A percentile compares a stretch with the other conserved stretches of the same genome.
Evolutionary conservation across 2,329 filamentous ascomycete genomes (phyloP).

Genomic region (Xylariomycetidae sp.): DNA sequence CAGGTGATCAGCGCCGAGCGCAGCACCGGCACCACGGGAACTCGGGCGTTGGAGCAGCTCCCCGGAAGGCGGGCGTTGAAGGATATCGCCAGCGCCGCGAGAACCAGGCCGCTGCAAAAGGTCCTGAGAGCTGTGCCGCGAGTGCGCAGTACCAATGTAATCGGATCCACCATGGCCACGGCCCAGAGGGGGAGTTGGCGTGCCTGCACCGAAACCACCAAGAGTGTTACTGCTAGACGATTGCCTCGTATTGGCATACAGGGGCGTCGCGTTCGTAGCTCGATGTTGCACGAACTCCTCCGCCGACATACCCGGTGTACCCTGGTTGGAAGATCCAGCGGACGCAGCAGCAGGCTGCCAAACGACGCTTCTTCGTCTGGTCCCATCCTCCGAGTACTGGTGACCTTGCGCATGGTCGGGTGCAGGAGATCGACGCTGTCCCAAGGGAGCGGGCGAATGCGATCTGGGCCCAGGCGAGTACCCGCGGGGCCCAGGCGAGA

Average conservation of each 20-base stretch:
- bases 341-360: conserved; percentile 68
- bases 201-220: conserved; percentile 30
- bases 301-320: conserved; percentile 50
- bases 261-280: conserved; percentile 51
- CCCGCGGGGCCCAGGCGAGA: conserved; percentile 22
- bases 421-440: conserved; percentile 10
- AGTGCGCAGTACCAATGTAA: conserved; percentile 32
- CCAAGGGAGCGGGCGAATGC: conserved; percentile 14
- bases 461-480: conserved; percentile 14
- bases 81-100: conserved; percentile 31
- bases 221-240: conserved; percentile 49
- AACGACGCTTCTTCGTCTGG: conserved; percentile 59
- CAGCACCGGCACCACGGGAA: conserved; percentile 48
- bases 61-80: conserved; percentile 44
- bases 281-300: conserved; percentile 83
- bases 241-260: conserved; percentile 55
- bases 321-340: conserved; percentile 41
- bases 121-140: conserved; percentile 40
- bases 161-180: conserved; percentile 37
- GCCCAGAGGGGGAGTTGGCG: conserved; percentile 37
- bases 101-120: conserved; percentile 24
- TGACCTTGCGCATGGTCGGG: conserved; percentile 33
- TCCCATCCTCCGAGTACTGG: conserved; percentile 46
- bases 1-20: conserved; percentile 52
- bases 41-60: conserved; percentile 37